Percentiles rank a stretch among this genome's conserved stretches.
Conservation (phyloP, 139 green algal genomes). For the Trebouxia sp. region DNA sequence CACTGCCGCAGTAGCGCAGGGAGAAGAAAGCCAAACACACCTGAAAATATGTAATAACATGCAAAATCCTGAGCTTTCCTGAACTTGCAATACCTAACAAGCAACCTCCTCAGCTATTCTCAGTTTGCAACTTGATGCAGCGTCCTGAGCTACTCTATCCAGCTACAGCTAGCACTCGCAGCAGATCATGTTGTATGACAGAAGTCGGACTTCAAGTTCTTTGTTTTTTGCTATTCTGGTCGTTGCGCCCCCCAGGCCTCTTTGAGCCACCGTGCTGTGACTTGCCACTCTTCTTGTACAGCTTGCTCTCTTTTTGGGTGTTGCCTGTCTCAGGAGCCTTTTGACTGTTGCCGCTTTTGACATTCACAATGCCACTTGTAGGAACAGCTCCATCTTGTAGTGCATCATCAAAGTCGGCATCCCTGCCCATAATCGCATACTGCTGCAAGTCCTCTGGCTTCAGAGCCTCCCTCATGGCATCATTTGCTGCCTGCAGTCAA, state of each 20-base stretch:
- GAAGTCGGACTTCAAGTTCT: too few species aligned
- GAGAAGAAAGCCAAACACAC: too few species aligned
- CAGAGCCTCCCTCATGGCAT: constrained; percentile 55
- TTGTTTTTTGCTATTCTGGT: background rate
- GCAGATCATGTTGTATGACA: too few species aligned
- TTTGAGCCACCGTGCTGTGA: background rate
- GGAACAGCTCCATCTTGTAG: constrained; percentile 7
- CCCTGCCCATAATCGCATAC: constrained; percentile 62
- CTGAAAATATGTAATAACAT: too few species aligned
- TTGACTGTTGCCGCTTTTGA: constrained; percentile 28
- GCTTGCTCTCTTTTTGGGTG: constrained; percentile 22
- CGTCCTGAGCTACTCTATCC: too few species aligned
- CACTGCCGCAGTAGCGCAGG: too few species aligned
- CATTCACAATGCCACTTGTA: constrained; percentile 40
- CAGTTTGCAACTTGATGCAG: too few species aligned
- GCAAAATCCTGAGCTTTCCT: too few species aligned
- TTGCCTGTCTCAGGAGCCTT: constrained; percentile 23
- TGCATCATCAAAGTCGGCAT: constrained; percentile 57
- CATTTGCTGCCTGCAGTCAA: constrained; percentile 42
- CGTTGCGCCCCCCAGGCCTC: background rate
- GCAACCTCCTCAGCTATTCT: too few species aligned
- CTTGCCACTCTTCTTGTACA: constrained; percentile 19
- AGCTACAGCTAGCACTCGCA: too few species aligned
- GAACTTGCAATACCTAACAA: too few species aligned
- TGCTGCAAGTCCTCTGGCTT: constrained; percentile 68